Conservation (phyloP, 305 asterid species). For the Caryopteris hybrid region DNA sequence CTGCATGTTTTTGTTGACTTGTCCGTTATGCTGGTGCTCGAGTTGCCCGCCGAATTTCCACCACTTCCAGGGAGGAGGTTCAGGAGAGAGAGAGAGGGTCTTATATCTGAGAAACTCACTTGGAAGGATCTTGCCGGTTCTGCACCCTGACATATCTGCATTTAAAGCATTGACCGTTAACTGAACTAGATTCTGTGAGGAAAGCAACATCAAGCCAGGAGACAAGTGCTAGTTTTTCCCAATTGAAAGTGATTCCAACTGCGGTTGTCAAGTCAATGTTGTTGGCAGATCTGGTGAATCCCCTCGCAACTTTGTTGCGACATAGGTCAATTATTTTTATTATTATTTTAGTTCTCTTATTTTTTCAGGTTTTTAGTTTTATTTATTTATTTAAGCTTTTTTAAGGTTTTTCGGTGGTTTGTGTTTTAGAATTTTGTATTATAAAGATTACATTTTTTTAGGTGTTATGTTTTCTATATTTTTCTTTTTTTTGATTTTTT, state of each 20-base stretch:
- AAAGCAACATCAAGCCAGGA: slow-evolving; percentile 26
- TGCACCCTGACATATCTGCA: background rate
- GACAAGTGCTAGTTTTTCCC: slow-evolving; percentile 25
- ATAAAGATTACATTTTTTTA: too few relatives aligned
- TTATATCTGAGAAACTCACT: slow-evolving; percentile 28
- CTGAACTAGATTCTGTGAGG: slow-evolving; percentile 26
- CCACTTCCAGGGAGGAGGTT: background rate
- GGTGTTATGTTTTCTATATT: too few relatives aligned
- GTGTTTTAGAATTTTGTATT: too few relatives aligned
- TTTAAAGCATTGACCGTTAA: slow-evolving; percentile 17
- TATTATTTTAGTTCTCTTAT: too few relatives aligned
- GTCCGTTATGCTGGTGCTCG: too few relatives aligned
- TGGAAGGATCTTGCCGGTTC: slow-evolving; percentile 25
- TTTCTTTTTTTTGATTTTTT: too few relatives aligned
- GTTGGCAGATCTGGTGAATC: background rate
- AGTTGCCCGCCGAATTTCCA: slow-evolving; percentile 21
- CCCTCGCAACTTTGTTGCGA: background rate
- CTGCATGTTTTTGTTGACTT: too few relatives aligned
- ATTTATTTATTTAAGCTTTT: too few relatives aligned
- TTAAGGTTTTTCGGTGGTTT: too few relatives aligned
- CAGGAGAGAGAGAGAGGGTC: slow-evolving; percentile 5
- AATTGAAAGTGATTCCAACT: background rate
- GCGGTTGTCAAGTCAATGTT: slow-evolving; percentile 24
- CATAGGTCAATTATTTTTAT: too few relatives aligned
- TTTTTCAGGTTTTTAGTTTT: too few relatives aligned